These are phyloP conservation scores for Cladosporium sp. DNA, from an alignment of 2,329 filamentous ascomycete species.

Conservation along the genomic window DNA sequence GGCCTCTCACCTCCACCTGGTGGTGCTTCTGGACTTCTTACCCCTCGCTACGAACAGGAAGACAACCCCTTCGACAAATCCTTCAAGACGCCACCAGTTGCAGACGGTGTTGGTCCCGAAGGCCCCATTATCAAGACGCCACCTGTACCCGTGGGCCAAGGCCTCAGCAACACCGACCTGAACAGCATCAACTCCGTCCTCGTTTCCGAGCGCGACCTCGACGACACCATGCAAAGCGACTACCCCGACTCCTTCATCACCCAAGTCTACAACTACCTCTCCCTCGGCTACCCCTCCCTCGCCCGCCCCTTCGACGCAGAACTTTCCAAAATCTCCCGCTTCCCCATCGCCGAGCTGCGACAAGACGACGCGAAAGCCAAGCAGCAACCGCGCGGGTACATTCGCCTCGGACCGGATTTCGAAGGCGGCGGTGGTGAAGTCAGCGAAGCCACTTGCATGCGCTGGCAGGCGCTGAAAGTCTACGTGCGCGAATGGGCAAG, in stretches of 20 bases:
- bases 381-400: conserved; percentile 62
- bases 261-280: conserved; percentile 96
- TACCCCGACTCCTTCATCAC: conserved; percentile 83
- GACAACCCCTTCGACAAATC: conserved; percentile 39
- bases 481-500: conserved; percentile 89
- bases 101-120: not conserved
- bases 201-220: conserved; percentile 38
- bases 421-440: conserved; percentile 41
- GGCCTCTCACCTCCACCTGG: conserved; percentile 6
- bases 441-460: conserved; percentile 52
- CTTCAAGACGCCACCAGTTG: conserved; percentile 21
- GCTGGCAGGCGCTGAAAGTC: conserved; percentile 77
- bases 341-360: conserved; percentile 64
- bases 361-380: conserved; percentile 62
- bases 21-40: conserved; percentile 45
- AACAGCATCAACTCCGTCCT: conserved; percentile 38
- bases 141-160: conserved; percentile 19
- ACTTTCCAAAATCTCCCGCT: conserved; percentile 71
- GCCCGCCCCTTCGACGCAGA: conserved; percentile 81
- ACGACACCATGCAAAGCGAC: conserved; percentile 51
- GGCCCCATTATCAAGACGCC: conserved; percentile 17
- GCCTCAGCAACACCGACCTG: conserved; percentile 15
- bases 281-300: conserved; percentile 82
- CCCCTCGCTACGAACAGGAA: conserved; percentile 36
- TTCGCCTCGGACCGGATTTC: conserved; percentile 51